These are phyloP conservation scores for Cladorrhinum sp. DNA, from an alignment of 2,329 filamentous ascomycete genomes.

Conservation along the genomic window DNA sequence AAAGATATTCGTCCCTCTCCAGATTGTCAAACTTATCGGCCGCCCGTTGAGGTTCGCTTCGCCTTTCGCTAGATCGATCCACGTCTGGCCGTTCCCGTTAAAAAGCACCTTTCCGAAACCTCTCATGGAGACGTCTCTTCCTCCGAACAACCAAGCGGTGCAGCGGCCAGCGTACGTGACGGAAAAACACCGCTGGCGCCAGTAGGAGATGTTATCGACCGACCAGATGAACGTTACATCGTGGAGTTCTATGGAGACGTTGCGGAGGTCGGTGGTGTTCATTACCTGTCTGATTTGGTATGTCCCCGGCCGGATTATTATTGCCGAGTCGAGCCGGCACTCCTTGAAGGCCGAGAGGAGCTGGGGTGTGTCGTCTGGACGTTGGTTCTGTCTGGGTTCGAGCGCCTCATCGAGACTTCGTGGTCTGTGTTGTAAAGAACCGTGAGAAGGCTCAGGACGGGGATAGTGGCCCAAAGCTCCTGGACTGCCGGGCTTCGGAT, in stretches of 20 bases:
- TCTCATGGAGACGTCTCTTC: slow-evolving; percentile 45
- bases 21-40: slow-evolving; percentile 44
- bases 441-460: slow-evolving; percentile 14
- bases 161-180: slow-evolving; percentile 50
- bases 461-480: slow-evolving; percentile 16
- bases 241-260: slow-evolving; percentile 46
- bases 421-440: neutral
- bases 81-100: slow-evolving; percentile 43
- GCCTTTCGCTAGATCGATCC: slow-evolving; percentile 44
- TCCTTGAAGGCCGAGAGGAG: slow-evolving; percentile 48
- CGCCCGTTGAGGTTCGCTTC: slow-evolving; percentile 42
- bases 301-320: slow-evolving; percentile 47
- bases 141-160: slow-evolving; percentile 49
- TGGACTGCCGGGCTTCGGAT: slow-evolving; percentile 6
- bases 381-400: slow-evolving; percentile 1
- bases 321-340: slow-evolving; percentile 47
- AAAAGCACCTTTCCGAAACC: slow-evolving; percentile 48
- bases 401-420: neutral
- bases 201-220: slow-evolving; percentile 42
- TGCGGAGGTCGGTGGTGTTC: slow-evolving; percentile 44
- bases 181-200: slow-evolving; percentile 43
- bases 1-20: slow-evolving; percentile 43
- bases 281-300: slow-evolving; percentile 49
- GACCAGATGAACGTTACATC: slow-evolving; percentile 44
- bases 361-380: slow-evolving; percentile 49